phyloP scores from a whole-genome alignment of 495 filamentous ascomycete genomes.

The Neohortaea acidophila region DNA sequence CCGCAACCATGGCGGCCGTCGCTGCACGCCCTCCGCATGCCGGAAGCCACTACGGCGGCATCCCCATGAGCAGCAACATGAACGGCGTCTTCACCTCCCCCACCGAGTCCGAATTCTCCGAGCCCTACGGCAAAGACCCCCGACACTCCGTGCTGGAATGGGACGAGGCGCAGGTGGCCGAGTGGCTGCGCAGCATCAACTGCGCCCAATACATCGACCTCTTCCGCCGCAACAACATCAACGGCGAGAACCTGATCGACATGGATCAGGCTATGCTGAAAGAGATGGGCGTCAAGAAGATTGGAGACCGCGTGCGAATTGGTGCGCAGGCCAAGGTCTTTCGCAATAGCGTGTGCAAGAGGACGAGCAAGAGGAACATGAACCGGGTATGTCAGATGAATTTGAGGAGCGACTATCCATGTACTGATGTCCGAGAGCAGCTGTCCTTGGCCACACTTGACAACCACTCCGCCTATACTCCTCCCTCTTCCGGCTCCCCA shows the following conservation, averaged over 20 bases:
- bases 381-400: conserved; percentile 51
- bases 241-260: conserved; percentile 87
- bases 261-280: conserved; percentile 93
- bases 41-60: conserved; percentile 37
- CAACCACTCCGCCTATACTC: conserved; percentile 36
- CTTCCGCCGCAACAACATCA: conserved; percentile 90
- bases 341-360: conserved; percentile 66
- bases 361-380: conserved; percentile 57
- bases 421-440: conserved; percentile 28
- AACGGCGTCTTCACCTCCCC: conserved; percentile 58
- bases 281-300: conserved; percentile 96
- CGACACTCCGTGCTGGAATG: conserved; percentile 33
- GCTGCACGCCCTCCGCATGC: conserved; percentile 71
- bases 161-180: conserved; percentile 81
- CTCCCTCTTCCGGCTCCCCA: conserved; percentile 52
- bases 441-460: conserved; percentile 60
- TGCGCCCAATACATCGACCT: conserved; percentile 84
- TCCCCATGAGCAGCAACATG: conserved; percentile 42
- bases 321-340: conserved; percentile 77
- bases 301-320: conserved; percentile 95
- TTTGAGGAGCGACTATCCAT: conserved; percentile 2
- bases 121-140: conserved; percentile 30
- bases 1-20: conserved; percentile 64
- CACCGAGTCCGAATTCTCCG: conserved; percentile 92
- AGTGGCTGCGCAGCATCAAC: conserved; percentile 80